These are phyloP conservation scores for Teratosphaeriaceae sp. DNA, from an alignment of 2,329 filamentous ascomycete genomes.

Conservation along the genomic window DNA sequence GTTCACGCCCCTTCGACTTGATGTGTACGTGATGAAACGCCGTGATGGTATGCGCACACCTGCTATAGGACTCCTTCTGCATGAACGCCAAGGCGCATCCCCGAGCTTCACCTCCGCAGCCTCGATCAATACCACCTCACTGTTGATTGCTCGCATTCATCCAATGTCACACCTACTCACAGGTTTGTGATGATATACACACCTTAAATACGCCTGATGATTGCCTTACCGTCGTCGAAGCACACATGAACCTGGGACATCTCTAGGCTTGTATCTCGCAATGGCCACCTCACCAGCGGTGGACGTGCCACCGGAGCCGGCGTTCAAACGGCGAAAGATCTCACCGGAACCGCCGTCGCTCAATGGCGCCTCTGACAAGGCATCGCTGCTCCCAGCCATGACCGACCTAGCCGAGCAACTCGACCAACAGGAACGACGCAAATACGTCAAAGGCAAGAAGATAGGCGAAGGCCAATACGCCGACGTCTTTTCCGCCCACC, in stretches of 20 bases:
- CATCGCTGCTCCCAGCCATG: conserved; percentile 11
- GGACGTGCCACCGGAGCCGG: conserved; percentile 27
- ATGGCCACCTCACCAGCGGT: conserved; percentile 24
- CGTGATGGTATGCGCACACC: too few relatives aligned
- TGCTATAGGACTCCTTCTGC: too few relatives aligned
- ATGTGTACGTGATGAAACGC: too few relatives aligned
- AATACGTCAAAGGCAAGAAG: conserved; percentile 89
- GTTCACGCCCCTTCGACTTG: background rate
- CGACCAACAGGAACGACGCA: conserved; percentile 55
- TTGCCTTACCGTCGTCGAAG: too few relatives aligned
- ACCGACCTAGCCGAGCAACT: conserved; percentile 42
- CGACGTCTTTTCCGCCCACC: conserved; percentile 84
- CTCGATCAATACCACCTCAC: background rate
- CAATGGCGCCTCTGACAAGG: conserved; percentile 9
- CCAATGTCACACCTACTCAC: too few relatives aligned
- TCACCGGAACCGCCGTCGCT: conserved; percentile 10
- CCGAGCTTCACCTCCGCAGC: background rate
- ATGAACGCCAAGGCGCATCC: background rate
- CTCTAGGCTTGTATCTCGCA: too few relatives aligned
- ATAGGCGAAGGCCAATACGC: conserved; percentile 97
- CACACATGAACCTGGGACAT: too few relatives aligned
- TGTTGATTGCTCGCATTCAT: too few relatives aligned
- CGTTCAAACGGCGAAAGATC: conserved; percentile 25
- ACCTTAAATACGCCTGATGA: too few relatives aligned
- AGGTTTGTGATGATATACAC: too few relatives aligned